These are phyloP conservation scores for Annulohypoxylon moriforme DNA, from an alignment of 495 filamentous ascomycete genomes.

Conservation along the genomic window DNA sequence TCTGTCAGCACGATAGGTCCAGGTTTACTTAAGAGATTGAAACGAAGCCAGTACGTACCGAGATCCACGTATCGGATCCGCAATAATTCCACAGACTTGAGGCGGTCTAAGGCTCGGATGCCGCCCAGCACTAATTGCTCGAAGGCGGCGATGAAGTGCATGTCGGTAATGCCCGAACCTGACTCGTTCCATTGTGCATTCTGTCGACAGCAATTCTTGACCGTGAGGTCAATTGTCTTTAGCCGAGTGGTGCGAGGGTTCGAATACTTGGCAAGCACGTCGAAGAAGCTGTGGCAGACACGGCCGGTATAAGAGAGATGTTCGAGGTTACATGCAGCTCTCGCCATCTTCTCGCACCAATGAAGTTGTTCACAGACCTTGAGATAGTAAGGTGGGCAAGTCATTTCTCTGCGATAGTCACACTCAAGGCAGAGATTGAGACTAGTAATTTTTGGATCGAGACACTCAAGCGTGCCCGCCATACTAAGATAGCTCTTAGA, in stretches of 20 bases:
- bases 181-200: constrained; percentile 64
- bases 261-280: constrained; percentile 54
- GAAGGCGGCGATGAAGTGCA: constrained; percentile 74
- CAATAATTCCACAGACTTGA: constrained; percentile 66
- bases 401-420: constrained; percentile 69
- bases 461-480: constrained; percentile 63
- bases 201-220: constrained; percentile 75
- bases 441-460: constrained; percentile 66
- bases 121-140: constrained; percentile 70
- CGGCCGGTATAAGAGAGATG: constrained; percentile 74
- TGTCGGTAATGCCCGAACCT: constrained; percentile 72
- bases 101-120: constrained; percentile 65
- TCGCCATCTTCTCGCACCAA: constrained; percentile 66
- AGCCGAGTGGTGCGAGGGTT: constrained; percentile 61
- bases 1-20: constrained; percentile 22
- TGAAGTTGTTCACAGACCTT: constrained; percentile 65
- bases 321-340: constrained; percentile 68
- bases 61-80: constrained; percentile 79
- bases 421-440: constrained; percentile 75
- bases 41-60: constrained; percentile 55
- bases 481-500: constrained; percentile 74
- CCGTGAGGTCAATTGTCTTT: constrained; percentile 72
- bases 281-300: constrained; percentile 70
- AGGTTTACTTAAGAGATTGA: constrained; percentile 28
- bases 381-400: constrained; percentile 64